These are phyloP conservation scores for Thuidium tamariscinum DNA, from an alignment of 225 moss, liverwort and hornwort species.

Conservation along the genomic window DNA sequence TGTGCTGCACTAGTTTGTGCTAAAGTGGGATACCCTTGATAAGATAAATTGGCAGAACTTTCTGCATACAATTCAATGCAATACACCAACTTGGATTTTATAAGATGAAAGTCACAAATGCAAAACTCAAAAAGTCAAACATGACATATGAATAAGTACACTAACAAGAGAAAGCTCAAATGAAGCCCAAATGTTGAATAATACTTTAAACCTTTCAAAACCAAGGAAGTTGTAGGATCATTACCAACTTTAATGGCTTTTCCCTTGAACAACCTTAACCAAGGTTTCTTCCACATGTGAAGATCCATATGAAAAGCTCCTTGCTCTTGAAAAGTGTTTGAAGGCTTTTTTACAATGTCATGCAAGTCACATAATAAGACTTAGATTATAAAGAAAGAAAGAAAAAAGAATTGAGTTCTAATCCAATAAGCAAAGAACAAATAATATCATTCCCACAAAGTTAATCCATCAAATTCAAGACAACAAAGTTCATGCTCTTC, in stretches of 20 bases:
- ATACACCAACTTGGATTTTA: not conserved
- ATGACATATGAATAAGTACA: no score
- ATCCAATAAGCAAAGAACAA: not conserved
- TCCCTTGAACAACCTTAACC: not conserved
- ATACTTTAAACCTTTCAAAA: not conserved
- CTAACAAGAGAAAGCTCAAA: not conserved
- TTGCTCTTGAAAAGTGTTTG: not conserved
- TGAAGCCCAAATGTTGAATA: not conserved
- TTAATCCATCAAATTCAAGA: no score
- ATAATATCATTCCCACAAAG: no score
- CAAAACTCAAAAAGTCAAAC: not conserved
- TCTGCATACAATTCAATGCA: not conserved
- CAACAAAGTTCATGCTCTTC: not conserved
- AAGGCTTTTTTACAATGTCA: not conserved
- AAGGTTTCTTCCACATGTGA: not conserved
- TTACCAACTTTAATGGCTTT: not conserved
- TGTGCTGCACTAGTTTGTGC: no score
- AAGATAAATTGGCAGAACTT: fast-evolving
- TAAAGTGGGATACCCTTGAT: no score
- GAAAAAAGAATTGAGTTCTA: not conserved
- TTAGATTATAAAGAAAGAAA: not conserved
- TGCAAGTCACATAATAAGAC: not conserved
- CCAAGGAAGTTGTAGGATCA: fast-evolving
- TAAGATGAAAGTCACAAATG: not conserved
- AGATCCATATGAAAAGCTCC: not conserved